These are phyloP conservation scores for Saksenaea vasiformis DNA, from an alignment of 371 early-diverging fungal species.

Conservation along the genomic window DNA sequence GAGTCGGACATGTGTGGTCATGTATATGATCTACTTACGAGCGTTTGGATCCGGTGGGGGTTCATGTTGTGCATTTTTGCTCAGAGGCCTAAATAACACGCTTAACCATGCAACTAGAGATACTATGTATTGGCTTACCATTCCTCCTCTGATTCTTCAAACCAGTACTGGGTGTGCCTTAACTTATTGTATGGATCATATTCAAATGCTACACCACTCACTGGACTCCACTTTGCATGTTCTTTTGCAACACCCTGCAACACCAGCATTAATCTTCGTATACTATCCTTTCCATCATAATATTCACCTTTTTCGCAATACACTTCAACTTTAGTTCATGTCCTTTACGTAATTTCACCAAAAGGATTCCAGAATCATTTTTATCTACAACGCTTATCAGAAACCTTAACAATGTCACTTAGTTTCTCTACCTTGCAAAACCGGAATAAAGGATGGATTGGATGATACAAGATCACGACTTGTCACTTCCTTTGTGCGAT, in stretches of 20 bases:
- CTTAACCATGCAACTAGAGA: not conserved
- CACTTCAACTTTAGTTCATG: conserved; percentile 91
- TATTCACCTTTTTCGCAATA: conserved; percentile 75
- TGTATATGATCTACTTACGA: conserved; percentile 39
- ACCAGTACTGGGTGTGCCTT: conserved; percentile 94
- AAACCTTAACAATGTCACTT: not conserved
- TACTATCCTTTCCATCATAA: not conserved
- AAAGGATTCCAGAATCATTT: conserved; percentile 80
- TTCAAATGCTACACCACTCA: conserved; percentile 91
- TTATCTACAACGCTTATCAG: conserved; percentile 28
- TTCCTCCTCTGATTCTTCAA: conserved; percentile 86
- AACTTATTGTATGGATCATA: conserved; percentile 98
- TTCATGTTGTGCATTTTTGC: conserved; percentile 75
- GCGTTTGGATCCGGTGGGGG: conserved; percentile 61
- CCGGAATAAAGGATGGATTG: conserved; percentile 80
- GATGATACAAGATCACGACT: conserved; percentile 80
- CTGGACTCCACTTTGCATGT: conserved; percentile 99
- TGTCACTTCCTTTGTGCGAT: conserved; percentile 79
- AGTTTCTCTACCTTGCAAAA: conserved; percentile 56
- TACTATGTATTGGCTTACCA: conserved; percentile 57
- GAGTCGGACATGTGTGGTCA: not conserved
- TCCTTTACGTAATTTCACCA: conserved; percentile 91
- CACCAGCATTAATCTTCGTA: not conserved
- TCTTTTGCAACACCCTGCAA: conserved; percentile 94
- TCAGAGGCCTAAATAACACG: conserved; percentile 57